These are phyloP conservation scores for Agapanthus africanus DNA, from an alignment of 106 monocot species.

Conservation along the genomic window DNA sequence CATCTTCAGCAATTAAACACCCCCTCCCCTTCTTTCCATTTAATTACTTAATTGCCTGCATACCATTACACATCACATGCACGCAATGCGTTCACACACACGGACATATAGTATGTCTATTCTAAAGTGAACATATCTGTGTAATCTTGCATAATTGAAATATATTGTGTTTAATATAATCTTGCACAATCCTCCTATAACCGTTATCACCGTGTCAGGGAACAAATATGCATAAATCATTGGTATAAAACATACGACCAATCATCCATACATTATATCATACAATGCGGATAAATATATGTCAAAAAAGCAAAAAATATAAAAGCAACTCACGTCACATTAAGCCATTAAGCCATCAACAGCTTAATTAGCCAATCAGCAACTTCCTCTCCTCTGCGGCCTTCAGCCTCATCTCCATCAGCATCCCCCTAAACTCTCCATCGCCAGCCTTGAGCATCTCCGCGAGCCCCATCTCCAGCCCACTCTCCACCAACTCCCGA, in stretches of 20 bases:
- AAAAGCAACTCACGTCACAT: background rate
- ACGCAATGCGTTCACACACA: too few relatives aligned
- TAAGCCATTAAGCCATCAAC: too few relatives aligned
- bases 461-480: conserved; percentile 8
- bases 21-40: too few relatives aligned
- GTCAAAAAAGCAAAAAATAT: background rate
- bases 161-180: too few relatives aligned
- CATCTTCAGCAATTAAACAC: too few relatives aligned
- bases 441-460: conserved; percentile 18
- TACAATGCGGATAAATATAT: background rate
- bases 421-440: conserved; percentile 13
- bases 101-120: too few relatives aligned
- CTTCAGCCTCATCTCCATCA: conserved; percentile 15
- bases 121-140: too few relatives aligned
- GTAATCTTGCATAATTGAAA: too few relatives aligned
- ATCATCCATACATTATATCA: background rate
- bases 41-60: too few relatives aligned
- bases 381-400: background rate
- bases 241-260: background rate
- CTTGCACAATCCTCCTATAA: background rate
- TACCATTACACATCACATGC: too few relatives aligned
- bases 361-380: background rate
- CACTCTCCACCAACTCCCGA: conserved; percentile 34
- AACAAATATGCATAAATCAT: background rate
- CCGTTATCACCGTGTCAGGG: too few relatives aligned